These are phyloP conservation scores for Microstegium vimineum DNA, from an alignment of 176 grass and related monocot species.

Conservation along the genomic window DNA sequence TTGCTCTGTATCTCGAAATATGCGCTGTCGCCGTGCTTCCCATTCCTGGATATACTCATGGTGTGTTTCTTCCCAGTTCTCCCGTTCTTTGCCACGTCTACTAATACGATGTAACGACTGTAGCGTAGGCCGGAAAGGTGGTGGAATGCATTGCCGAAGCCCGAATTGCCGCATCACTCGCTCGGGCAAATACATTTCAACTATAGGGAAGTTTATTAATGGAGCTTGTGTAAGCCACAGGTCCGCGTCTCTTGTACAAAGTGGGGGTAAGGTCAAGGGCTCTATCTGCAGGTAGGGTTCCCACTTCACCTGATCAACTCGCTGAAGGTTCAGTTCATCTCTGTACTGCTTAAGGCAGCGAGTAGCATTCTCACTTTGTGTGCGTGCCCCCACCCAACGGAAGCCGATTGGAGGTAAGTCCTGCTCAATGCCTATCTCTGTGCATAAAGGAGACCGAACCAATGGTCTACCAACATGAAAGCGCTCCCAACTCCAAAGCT, in stretches of 20 bases:
- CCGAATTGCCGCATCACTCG: conserved; percentile 64
- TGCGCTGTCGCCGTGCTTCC: conserved; percentile 47
- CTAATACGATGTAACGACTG: conserved; percentile 56
- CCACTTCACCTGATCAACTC: conserved; percentile 62
- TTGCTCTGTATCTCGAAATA: conserved; percentile 47
- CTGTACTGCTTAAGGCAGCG: conserved; percentile 58
- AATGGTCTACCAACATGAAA: conserved; percentile 58
- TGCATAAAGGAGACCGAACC: conserved; percentile 28
- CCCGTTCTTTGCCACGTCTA: conserved; percentile 48
- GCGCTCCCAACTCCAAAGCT: conserved; percentile 71
- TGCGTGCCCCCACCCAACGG: conserved; percentile 52
- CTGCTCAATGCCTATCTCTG: conserved; percentile 19
- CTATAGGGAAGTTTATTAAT: conserved; percentile 60
- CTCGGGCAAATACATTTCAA: conserved; percentile 69
- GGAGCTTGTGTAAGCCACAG: conserved; percentile 68
- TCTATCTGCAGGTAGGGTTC: conserved; percentile 44
- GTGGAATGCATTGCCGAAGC: conserved; percentile 51
- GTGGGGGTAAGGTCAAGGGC: conserved; percentile 33
- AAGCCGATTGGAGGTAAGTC: conserved; percentile 51
- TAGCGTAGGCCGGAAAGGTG: conserved; percentile 54
- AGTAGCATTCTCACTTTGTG: conserved; percentile 54
- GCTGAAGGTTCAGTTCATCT: conserved; percentile 54
- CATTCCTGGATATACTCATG: conserved; percentile 57
- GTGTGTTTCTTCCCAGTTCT: conserved; percentile 50
- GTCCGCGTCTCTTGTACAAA: conserved; percentile 51